Evolutionary conservation across 345 rosid genomes (phyloP).

Genomic region (Trapa incisa): DNA sequence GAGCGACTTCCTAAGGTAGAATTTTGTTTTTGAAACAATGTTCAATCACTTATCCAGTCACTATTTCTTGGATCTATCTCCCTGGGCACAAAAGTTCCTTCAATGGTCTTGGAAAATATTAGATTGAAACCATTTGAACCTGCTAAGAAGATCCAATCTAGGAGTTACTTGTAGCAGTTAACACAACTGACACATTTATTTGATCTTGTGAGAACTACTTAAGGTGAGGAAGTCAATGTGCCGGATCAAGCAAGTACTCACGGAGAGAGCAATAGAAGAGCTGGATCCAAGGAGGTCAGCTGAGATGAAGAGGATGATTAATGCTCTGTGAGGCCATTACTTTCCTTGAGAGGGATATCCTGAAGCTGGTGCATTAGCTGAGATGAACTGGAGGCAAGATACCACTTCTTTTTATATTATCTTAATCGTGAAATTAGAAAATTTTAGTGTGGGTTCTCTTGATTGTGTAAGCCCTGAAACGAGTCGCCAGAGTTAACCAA

Average conservation of each 20-base stretch:
- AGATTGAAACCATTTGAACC: background rate
- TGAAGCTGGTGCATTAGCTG: background rate
- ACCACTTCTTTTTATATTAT: too few species aligned
- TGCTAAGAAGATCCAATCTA: background rate
- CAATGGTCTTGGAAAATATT: background rate
- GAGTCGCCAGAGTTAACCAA: too few species aligned
- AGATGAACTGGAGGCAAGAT: too few species aligned
- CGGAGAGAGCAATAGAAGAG: slow-evolving; percentile 83
- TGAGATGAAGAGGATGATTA: slow-evolving; percentile 87
- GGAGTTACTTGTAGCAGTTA: background rate
- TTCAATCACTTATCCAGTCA: background rate
- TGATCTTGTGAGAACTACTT: background rate
- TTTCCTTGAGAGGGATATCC: background rate
- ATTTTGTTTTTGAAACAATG: background rate
- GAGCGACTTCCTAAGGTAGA: slow-evolving; percentile 92
- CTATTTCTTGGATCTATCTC: background rate
- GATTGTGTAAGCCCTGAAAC: too few species aligned
- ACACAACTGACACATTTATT: background rate
- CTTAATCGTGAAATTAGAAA: too few species aligned
- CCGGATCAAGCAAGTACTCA: slow-evolving; percentile 73
- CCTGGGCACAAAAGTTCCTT: background rate
- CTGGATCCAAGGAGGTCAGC: slow-evolving; percentile 73
- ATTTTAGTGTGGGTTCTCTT: too few species aligned
- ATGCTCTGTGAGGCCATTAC: slow-evolving; percentile 41
- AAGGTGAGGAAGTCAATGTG: slow-evolving; percentile 87